These are phyloP conservation scores for Theobroma cacao DNA, from an alignment of 345 rosid species.

Conservation along the genomic window DNA sequence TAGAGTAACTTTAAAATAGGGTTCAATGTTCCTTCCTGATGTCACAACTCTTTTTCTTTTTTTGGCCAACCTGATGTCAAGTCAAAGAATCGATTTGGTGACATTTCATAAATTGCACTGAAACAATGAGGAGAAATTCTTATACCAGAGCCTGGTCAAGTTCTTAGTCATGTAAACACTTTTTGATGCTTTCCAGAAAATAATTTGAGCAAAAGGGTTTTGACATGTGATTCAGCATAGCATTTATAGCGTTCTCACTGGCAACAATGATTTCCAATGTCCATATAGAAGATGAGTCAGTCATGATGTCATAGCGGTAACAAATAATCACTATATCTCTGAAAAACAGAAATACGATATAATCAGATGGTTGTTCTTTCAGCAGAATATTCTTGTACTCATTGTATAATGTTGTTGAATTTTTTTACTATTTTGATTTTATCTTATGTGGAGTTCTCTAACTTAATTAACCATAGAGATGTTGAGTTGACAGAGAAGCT, in stretches of 20 bases:
- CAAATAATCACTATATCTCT: background rate
- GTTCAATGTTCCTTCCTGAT: background rate
- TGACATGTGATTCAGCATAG: background rate
- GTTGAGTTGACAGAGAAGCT: conserved; percentile 82
- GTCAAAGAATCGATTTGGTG: too few species aligned
- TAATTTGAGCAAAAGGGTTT: background rate
- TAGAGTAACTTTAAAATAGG: background rate
- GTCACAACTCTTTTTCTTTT: too few species aligned
- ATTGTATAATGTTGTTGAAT: background rate
- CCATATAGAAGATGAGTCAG: background rate
- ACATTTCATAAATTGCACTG: background rate
- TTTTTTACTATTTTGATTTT: background rate
- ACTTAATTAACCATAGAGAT: conserved; percentile 47
- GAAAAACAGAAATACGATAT: background rate
- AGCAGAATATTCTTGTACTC: background rate
- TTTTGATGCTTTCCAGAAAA: background rate
- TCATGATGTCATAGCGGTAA: background rate
- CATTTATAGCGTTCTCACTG: background rate
- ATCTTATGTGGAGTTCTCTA: conserved; percentile 11
- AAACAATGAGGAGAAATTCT: background rate
- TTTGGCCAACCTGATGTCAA: too few species aligned
- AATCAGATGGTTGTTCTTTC: background rate
- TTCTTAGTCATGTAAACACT: background rate
- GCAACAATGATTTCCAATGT: background rate
- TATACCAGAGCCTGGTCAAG: background rate